Percentiles rank a stretch among this genome's conserved stretches.
phyloP scores from a whole-genome alignment of 2,329 filamentous ascomycete species.

The Monascus ruber region DNA sequence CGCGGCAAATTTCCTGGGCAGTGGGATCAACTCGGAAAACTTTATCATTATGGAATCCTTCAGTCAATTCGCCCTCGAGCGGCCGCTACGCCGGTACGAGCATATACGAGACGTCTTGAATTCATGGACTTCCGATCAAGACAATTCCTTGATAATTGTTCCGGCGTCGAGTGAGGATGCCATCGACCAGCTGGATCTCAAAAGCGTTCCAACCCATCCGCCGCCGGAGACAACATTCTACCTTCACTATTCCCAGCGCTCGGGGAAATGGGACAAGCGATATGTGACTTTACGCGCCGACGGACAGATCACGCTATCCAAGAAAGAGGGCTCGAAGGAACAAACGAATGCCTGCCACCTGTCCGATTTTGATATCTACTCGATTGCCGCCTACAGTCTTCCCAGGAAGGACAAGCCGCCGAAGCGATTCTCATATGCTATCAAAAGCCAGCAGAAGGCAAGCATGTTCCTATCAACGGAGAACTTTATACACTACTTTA shows the following conservation, averaged over 20 bases:
- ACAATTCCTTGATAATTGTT: slow-evolving; percentile 62
- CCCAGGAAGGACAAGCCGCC: slow-evolving; percentile 67
- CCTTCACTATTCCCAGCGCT: slow-evolving; percentile 69
- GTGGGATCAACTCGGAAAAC: slow-evolving; percentile 51
- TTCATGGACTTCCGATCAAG: slow-evolving; percentile 75
- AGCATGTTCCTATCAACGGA: slow-evolving; percentile 69
- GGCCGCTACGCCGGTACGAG: slow-evolving; percentile 76
- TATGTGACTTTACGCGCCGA: slow-evolving; percentile 61
- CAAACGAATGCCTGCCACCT: slow-evolving; percentile 65
- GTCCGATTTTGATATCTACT: slow-evolving; percentile 87
- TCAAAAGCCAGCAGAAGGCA: slow-evolving; percentile 87
- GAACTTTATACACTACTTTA: slow-evolving; percentile 89
- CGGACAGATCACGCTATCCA: slow-evolving; percentile 61
- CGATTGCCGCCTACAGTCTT: slow-evolving; percentile 56
- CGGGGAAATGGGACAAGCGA: slow-evolving; percentile 81
- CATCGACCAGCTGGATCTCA: slow-evolving; percentile 44
- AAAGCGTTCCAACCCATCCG: slow-evolving; percentile 50
- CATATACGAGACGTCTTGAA: slow-evolving; percentile 78
- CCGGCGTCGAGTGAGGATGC: slow-evolving; percentile 44
- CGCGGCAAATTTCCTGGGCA: slow-evolving; percentile 51
- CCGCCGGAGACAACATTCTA: slow-evolving; percentile 58
- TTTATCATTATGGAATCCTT: slow-evolving; percentile 73
- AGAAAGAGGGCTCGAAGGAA: slow-evolving; percentile 61
- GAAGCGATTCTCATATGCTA: slow-evolving; percentile 72
- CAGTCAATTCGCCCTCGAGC: slow-evolving; percentile 62